phyloP scores from a whole-genome alignment of 1,284 basidiomycete genomes.

The Ustilago curta region DNA sequence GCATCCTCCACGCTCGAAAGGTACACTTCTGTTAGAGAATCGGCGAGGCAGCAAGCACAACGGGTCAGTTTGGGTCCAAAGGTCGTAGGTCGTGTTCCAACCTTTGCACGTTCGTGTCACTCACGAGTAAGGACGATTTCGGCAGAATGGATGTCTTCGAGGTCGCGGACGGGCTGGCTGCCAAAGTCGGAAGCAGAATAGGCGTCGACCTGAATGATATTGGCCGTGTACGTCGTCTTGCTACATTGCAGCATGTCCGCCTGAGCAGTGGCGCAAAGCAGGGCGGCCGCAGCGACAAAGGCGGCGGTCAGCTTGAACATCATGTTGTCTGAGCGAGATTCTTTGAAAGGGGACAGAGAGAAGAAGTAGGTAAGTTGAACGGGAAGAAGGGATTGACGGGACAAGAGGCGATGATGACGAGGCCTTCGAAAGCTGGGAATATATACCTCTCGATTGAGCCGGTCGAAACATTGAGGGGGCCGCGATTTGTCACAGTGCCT shows the following conservation, averaged over 20 bases:
- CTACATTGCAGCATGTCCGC: not conserved
- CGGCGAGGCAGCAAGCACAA: not conserved
- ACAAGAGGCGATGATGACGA: not conserved
- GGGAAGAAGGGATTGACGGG: too few species aligned
- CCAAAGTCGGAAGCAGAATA: conserved; percentile 7
- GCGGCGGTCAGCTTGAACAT: conserved; percentile 16
- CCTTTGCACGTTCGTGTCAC: not conserved
- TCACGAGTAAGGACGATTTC: conserved; percentile 8
- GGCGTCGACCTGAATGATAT: conserved; percentile 3
- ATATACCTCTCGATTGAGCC: not conserved
- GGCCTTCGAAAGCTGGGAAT: not conserved
- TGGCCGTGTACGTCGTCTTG: not conserved
- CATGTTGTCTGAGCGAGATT: not conserved
- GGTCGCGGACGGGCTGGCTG: not conserved
- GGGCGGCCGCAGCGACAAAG: conserved; percentile 3
- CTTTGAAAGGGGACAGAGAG: too few species aligned
- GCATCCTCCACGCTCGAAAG: not conserved
- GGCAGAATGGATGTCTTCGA: not conserved
- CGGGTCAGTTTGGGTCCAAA: too few species aligned
- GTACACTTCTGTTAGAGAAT: not conserved
- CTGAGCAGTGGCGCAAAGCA: conserved; percentile 1
- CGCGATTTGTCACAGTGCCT: too few species aligned
- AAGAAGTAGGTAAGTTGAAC: too few species aligned
- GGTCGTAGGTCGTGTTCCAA: not conserved
- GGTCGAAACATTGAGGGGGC: not conserved